Percentiles rank a stretch among this genome's conserved stretches.
phyloP scores from a whole-genome alignment of 2,329 filamentous ascomycete species.

The Hypoxylon sp. region DNA sequence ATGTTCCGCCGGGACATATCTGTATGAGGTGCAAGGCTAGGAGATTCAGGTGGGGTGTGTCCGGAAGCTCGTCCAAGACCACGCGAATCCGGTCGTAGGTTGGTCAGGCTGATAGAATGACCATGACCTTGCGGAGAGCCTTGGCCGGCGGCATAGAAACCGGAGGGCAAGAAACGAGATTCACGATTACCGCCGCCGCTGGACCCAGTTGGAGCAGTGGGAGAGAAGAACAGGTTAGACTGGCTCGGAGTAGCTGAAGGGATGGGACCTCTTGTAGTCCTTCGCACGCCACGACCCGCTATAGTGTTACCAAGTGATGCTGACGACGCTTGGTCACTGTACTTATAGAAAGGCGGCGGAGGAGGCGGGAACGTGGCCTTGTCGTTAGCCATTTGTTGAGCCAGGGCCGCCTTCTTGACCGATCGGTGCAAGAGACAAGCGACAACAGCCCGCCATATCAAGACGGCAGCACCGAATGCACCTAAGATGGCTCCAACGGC shows the following conservation, averaged over 20 bases:
- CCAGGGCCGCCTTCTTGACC: constrained; percentile 86
- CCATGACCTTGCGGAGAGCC: constrained; percentile 64
- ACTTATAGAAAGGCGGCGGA: constrained; percentile 74
- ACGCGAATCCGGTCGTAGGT: constrained; percentile 71
- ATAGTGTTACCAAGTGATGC: constrained; percentile 64
- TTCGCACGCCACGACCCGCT: constrained; percentile 66
- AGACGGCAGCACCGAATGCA: constrained; percentile 82
- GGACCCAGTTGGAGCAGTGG: constrained; percentile 77
- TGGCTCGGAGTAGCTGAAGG: constrained; percentile 72
- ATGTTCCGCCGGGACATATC: constrained; percentile 58
- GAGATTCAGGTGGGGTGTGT: constrained; percentile 76
- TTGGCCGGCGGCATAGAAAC: constrained; percentile 85
- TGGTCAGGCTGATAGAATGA: constrained; percentile 73
- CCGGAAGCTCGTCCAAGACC: constrained; percentile 65
- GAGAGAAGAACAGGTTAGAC: constrained; percentile 92
- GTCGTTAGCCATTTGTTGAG: constrained; percentile 77
- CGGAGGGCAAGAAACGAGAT: constrained; percentile 88
- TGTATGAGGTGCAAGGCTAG: constrained; percentile 63
- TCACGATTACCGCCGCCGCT: constrained; percentile 72
- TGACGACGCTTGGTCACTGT: constrained; percentile 71
- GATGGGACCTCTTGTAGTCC: constrained; percentile 66
- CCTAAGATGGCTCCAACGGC: constrained; percentile 90
- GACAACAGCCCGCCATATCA: constrained; percentile 89
- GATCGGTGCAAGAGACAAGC: constrained; percentile 93
- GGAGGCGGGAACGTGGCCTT: constrained; percentile 75